phyloP scores from a whole-genome alignment of 2,329 filamentous ascomycete species.

The Corinectria fuckeliana region DNA sequence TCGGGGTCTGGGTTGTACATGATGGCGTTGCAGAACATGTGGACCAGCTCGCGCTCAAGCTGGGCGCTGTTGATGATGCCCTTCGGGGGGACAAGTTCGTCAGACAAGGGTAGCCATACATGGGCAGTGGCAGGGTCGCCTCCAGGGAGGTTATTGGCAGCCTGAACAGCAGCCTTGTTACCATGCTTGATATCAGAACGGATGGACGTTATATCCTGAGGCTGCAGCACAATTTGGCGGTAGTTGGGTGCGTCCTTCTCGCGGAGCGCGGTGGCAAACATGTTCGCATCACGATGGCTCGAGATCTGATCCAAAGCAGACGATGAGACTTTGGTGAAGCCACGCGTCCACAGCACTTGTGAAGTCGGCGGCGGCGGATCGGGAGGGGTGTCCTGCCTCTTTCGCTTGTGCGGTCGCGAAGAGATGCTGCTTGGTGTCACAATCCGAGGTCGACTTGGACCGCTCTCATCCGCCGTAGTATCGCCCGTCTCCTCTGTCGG shows the following conservation, averaged over 20 bases:
- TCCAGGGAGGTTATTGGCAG: slow-evolving; percentile 65
- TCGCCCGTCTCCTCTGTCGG: slow-evolving; percentile 62
- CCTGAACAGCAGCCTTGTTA: slow-evolving; percentile 67
- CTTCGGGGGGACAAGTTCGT: slow-evolving; percentile 82
- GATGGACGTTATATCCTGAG: slow-evolving; percentile 80
- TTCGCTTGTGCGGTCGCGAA: slow-evolving; percentile 58
- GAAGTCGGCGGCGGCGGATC: slow-evolving; percentile 62
- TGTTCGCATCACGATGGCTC: slow-evolving; percentile 78
- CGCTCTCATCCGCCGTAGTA: slow-evolving; percentile 61
- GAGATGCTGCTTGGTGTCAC: slow-evolving; percentile 47
- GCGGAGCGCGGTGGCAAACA: slow-evolving; percentile 77
- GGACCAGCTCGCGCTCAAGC: slow-evolving; percentile 89
- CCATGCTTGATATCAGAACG: slow-evolving; percentile 78
- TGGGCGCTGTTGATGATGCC: slow-evolving; percentile 94
- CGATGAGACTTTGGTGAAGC: slow-evolving; percentile 74
- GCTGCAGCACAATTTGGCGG: slow-evolving; percentile 73
- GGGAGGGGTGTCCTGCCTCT: slow-evolving; percentile 59
- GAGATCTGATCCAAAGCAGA: slow-evolving; percentile 79
- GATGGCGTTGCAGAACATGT: slow-evolving; percentile 97
- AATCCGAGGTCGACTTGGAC: slow-evolving; percentile 47
- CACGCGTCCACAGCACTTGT: slow-evolving; percentile 77
- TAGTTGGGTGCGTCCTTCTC: slow-evolving; percentile 80
- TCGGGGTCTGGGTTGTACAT: slow-evolving; percentile 95
- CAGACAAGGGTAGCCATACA: slow-evolving; percentile 71
- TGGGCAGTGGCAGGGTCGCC: slow-evolving; percentile 62